Conservation (phyloP, 2,329 filamentous ascomycete genomes). For the Xylaria sp. region DNA sequence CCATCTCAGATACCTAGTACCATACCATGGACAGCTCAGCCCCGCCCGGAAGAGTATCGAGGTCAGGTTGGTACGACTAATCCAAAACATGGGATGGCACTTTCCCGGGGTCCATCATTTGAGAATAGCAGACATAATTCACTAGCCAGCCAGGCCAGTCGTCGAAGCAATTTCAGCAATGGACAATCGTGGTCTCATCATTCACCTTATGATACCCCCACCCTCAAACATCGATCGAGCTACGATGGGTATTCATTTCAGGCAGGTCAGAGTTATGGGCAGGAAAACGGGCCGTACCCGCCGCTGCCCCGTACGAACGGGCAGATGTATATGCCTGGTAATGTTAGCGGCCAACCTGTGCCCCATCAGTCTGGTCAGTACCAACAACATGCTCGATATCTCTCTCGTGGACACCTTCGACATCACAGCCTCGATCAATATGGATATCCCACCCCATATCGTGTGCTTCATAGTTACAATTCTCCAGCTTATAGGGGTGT, state of each 20-base stretch:
- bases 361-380: slow-evolving; percentile 49
- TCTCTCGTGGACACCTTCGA: slow-evolving; percentile 53
- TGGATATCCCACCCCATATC: slow-evolving; percentile 56
- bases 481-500: slow-evolving; percentile 66
- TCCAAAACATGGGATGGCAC: slow-evolving; percentile 44
- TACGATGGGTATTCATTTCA: slow-evolving; percentile 42
- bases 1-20: slow-evolving; percentile 41
- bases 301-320: slow-evolving; percentile 41
- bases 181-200: slow-evolving; percentile 35
- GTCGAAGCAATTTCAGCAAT: slow-evolving; percentile 36
- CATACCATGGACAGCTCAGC: slow-evolving; percentile 41
- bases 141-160: slow-evolving; percentile 46
- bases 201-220: slow-evolving; percentile 29
- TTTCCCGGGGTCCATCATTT: slow-evolving; percentile 45
- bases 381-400: slow-evolving; percentile 49
- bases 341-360: slow-evolving; percentile 44
- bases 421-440: slow-evolving; percentile 53
- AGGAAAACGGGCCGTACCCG: slow-evolving; percentile 44
- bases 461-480: slow-evolving; percentile 68
- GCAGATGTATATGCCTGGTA: slow-evolving; percentile 41
- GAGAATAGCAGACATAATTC: slow-evolving; percentile 51
- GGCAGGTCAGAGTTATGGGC: slow-evolving; percentile 32
- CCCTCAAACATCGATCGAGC: slow-evolving; percentile 43
- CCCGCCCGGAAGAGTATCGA: slow-evolving; percentile 35
- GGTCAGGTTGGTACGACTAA: slow-evolving; percentile 47